These are phyloP conservation scores for Populus tomentosa DNA, from an alignment of 441 rosid species.

Conservation along the genomic window DNA sequence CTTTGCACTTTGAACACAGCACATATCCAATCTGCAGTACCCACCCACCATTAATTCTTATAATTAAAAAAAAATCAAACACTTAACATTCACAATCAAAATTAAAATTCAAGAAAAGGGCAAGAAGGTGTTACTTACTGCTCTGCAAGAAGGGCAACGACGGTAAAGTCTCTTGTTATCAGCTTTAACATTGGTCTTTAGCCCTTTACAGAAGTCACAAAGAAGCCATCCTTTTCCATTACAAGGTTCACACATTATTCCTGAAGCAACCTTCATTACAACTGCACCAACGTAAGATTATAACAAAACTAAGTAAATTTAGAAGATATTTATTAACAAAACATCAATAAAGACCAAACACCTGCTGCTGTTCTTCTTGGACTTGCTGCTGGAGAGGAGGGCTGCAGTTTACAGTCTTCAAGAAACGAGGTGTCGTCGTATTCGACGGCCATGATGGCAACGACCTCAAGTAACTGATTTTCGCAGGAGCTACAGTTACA, in stretches of 20 bases:
- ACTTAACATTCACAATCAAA: neutral
- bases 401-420: conserved; percentile 40
- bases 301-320: neutral
- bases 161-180: conserved; percentile 65
- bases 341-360: neutral
- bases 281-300: conserved; percentile 13
- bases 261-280: conserved; percentile 39
- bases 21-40: conserved; percentile 56
- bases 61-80: no score
- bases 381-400: conserved; percentile 41
- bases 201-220: conserved; percentile 76
- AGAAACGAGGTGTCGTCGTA: conserved; percentile 10
- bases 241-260: conserved; percentile 74
- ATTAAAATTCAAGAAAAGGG: neutral
- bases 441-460: neutral
- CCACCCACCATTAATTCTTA: neutral
- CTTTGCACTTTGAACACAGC: conserved; percentile 69
- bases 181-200: conserved; percentile 73
- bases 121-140: conserved; percentile 38
- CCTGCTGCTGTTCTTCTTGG: conserved; percentile 17
- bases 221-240: conserved; percentile 82
- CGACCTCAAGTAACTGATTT: conserved; percentile 4
- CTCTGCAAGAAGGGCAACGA: conserved; percentile 86
- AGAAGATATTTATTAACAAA: neutral
- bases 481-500: conserved; percentile 12